Conservation (phyloP, 1,284 basidiomycete genomes). For the Ustilago curta region DNA sequence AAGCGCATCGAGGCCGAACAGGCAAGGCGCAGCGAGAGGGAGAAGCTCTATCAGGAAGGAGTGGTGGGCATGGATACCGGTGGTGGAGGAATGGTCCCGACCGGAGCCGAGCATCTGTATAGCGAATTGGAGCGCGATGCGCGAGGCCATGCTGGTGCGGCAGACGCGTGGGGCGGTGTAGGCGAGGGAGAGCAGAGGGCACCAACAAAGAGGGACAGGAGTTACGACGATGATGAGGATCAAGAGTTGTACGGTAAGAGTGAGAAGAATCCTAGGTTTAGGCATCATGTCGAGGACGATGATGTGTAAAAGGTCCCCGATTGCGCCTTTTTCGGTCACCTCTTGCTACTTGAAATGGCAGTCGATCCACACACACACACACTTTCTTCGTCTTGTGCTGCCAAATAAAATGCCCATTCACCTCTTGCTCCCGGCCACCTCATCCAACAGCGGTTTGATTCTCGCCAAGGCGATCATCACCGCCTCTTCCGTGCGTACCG, state of each 20-base stretch:
- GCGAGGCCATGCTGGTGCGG: slow-evolving; percentile 25
- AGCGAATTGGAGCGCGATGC: slow-evolving; percentile 43
- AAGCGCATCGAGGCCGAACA: slow-evolving; percentile 79
- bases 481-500: slow-evolving; percentile 67
- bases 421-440: slow-evolving; percentile 15
- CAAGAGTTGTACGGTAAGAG: slow-evolving; percentile 34
- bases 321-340: neutral
- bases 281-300: slow-evolving; percentile 67
- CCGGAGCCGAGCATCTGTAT: slow-evolving; percentile 47
- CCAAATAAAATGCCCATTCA: no score
- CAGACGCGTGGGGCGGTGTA: neutral
- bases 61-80: slow-evolving; percentile 33
- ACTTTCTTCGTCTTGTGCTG: no score
- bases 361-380: no score
- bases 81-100: slow-evolving; percentile 45
- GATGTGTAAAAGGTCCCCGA: slow-evolving; percentile 29
- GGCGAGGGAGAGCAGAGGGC: neutral
- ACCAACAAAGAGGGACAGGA: slow-evolving; percentile 76
- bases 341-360: no score
- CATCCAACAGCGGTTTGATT: slow-evolving; percentile 46
- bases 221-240: slow-evolving; percentile 45
- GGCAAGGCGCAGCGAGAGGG: slow-evolving; percentile 80
- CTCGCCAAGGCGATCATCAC: slow-evolving; percentile 58
- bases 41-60: slow-evolving; percentile 83
- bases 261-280: slow-evolving; percentile 68